These are phyloP conservation scores for Penicillium brevicompactum DNA, from an alignment of 2,329 filamentous ascomycete species.

Conservation along the genomic window DNA sequence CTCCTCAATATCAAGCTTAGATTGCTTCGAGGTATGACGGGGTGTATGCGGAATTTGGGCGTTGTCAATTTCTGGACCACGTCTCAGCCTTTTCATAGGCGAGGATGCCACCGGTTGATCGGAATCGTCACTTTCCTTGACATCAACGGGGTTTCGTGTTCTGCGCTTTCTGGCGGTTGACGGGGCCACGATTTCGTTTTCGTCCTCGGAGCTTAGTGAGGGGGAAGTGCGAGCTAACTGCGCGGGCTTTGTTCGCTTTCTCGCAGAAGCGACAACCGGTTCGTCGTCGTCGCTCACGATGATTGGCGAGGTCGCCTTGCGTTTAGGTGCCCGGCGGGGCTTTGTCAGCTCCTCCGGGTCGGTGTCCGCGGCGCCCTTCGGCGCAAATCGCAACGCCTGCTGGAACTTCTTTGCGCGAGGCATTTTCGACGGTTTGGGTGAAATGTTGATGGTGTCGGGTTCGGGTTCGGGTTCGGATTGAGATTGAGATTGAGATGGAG, in stretches of 20 bases:
- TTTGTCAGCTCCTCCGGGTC: conserved; percentile 14
- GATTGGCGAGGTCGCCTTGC: conserved; percentile 29
- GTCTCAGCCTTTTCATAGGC: conserved; percentile 30
- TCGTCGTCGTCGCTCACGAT: conserved; percentile 30
- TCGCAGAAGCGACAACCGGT: conserved; percentile 24
- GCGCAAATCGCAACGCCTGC: background rate
- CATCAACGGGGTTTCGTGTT: background rate
- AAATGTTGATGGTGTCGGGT: too few relatives aligned
- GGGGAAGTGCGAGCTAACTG: background rate
- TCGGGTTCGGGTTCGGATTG: too few relatives aligned
- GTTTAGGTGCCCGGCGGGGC: conserved; percentile 32
- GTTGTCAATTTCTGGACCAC: conserved; percentile 11
- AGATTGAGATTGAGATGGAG: too few relatives aligned
- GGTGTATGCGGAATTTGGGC: conserved; percentile 31
- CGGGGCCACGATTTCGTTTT: background rate
- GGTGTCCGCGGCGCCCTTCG: background rate
- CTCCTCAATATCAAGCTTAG: conserved; percentile 46
- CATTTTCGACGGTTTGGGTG: background rate
- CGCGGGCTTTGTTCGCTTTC: conserved; percentile 21
- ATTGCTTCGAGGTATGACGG: conserved; percentile 29
- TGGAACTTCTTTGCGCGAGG: background rate
- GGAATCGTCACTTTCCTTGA: background rate
- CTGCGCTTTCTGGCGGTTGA: conserved; percentile 4
- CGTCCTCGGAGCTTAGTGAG: background rate
- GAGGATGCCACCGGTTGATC: conserved; percentile 14